A percentile compares a stretch with the other conserved stretches of the same genome.
These are phyloP conservation scores for Wickerhamiella azymoides DNA, from an alignment of 805 yeast species.

Conservation along the genomic window DNA sequence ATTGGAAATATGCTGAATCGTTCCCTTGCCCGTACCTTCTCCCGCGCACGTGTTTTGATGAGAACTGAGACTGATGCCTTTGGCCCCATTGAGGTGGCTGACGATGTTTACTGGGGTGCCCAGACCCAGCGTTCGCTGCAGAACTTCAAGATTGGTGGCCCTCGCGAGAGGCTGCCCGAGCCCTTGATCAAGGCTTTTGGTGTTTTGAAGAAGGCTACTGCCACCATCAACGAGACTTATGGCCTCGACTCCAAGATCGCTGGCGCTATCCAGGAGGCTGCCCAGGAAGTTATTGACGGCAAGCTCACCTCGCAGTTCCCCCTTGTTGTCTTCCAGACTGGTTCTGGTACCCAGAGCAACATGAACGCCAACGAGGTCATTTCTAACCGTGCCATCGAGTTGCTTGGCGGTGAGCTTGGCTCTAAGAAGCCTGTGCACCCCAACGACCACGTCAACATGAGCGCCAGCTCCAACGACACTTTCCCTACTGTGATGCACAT, in stretches of 20 bases:
- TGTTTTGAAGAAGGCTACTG: constrained; percentile 84
- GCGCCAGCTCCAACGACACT: constrained; percentile 97
- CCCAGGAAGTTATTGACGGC: constrained; percentile 88
- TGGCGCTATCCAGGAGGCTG: constrained; percentile 79
- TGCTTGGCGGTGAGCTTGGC: constrained; percentile 84
- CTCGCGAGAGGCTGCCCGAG: constrained; percentile 77
- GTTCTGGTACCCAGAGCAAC: constrained; percentile 96
- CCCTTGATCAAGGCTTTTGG: constrained; percentile 91
- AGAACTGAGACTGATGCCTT: constrained; percentile 91
- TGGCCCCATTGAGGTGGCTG: constrained; percentile 87
- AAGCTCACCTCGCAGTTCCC: constrained; percentile 92
- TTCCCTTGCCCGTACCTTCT: constrained; percentile 10
- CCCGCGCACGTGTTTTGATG: constrained; percentile 19
- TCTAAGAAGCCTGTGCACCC: constrained; percentile 94
- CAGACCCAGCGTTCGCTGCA: constrained; percentile 83
- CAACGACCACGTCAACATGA: constrained; percentile 96
- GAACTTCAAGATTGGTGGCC: constrained; percentile 94
- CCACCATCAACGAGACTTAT: constrained; percentile 69
- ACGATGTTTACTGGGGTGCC: constrained; percentile 91
- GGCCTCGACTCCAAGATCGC: constrained; percentile 84
- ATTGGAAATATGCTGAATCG: not conserved
- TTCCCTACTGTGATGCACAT: constrained; percentile 99
- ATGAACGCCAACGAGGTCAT: constrained; percentile 99
- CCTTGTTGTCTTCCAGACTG: constrained; percentile 96
- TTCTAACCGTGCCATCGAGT: constrained; percentile 93